These are phyloP conservation scores for Phytophthora colocasiae DNA, from an alignment of 352 stramenopile species.

Conservation along the genomic window DNA sequence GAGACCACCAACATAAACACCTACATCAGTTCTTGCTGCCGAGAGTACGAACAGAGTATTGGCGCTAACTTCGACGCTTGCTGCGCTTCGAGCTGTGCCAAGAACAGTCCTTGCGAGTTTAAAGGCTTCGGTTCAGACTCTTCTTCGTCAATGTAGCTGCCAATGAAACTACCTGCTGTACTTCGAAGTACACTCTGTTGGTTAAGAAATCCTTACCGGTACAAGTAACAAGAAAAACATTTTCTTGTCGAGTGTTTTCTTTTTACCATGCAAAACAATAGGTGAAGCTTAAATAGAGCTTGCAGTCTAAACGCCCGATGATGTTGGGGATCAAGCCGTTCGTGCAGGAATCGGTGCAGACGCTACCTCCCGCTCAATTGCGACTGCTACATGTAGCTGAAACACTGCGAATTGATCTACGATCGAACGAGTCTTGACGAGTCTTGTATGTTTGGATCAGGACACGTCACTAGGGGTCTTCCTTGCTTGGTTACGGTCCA, in stretches of 20 bases:
- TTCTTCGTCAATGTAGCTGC: too few relatives aligned
- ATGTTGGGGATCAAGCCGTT: constrained; percentile 76
- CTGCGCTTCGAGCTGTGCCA: not conserved
- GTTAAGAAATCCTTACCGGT: too few relatives aligned
- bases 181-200: too few relatives aligned
- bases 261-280: too few relatives aligned
- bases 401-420: constrained; percentile 69
- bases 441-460: constrained; percentile 74
- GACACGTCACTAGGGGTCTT: constrained; percentile 79
- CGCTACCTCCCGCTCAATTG: constrained; percentile 53
- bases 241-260: too few relatives aligned
- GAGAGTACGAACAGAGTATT: not conserved
- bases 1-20: not conserved
- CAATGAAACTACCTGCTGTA: too few relatives aligned
- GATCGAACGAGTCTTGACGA: constrained; percentile 70
- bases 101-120: not conserved
- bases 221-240: too few relatives aligned
- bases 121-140: not conserved
- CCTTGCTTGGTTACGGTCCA: constrained; percentile 64
- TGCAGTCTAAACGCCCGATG: too few relatives aligned
- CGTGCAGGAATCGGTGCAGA: constrained; percentile 66
- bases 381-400: constrained; percentile 59
- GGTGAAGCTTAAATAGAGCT: too few relatives aligned
- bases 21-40: not conserved
- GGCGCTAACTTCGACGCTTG: not conserved